Evolutionary conservation across 305 asterid species (phyloP).

Genomic region (Vinca major): DNA sequence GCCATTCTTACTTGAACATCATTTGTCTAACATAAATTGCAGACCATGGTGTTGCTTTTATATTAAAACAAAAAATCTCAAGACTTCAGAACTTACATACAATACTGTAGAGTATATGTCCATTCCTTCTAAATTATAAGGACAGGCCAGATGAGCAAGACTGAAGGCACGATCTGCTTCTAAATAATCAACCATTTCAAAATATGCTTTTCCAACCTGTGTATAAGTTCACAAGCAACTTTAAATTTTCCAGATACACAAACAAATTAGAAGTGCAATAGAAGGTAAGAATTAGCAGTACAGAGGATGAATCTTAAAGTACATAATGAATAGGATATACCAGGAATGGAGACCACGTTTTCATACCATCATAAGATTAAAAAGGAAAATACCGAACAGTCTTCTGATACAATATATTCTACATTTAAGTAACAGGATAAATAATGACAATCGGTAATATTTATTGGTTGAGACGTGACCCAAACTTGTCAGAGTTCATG

Average conservation of each 20-base stretch:
- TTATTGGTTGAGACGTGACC: background rate
- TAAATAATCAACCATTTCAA: constrained; percentile 86
- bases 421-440: background rate
- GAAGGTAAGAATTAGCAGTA: too few relatives aligned
- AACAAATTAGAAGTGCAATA: background rate
- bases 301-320: background rate
- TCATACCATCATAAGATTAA: background rate
- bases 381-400: background rate
- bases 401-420: background rate
- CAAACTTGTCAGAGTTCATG: too few relatives aligned
- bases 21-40: constrained; percentile 6
- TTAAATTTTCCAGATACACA: constrained; percentile 16
- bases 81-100: constrained; percentile 56
- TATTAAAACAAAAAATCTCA: constrained; percentile 6
- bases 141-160: constrained; percentile 71
- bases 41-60: background rate
- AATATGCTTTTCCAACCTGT: constrained; percentile 85
- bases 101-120: constrained; percentile 82
- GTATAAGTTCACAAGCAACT: constrained; percentile 21
- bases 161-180: constrained; percentile 91
- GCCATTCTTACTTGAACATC: background rate
- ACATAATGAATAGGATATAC: background rate
- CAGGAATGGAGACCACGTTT: background rate
- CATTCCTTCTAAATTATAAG: constrained; percentile 88
- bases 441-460: background rate